phyloP scores from a whole-genome alignment of 2,329 filamentous ascomycete species.

The Lasiodiplodia citricola region DNA sequence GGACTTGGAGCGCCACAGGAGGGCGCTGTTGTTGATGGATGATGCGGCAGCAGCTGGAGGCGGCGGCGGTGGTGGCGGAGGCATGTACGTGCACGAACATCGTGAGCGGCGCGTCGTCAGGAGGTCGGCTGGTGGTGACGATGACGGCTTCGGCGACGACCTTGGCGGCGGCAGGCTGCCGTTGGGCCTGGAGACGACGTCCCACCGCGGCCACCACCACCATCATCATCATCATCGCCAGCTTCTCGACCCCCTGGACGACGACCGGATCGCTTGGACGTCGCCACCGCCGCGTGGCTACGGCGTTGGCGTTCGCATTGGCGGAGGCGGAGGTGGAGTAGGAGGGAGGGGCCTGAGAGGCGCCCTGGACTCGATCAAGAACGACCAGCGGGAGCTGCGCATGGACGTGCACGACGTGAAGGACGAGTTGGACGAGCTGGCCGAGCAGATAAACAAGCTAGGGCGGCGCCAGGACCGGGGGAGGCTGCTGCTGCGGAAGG shows the following conservation, averaged over 20 bases:
- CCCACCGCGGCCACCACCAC: background rate
- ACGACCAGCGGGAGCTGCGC: slow-evolving; percentile 18
- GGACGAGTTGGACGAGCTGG: slow-evolving; percentile 8
- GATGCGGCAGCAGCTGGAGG: background rate
- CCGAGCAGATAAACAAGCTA: slow-evolving; percentile 8
- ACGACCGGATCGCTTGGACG: background rate
- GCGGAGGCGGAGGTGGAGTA: background rate
- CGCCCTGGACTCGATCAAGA: slow-evolving; percentile 1
- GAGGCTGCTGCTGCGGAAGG: background rate
- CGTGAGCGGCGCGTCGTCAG: slow-evolving; percentile 2
- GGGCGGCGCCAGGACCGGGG: background rate
- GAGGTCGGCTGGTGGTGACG: background rate
- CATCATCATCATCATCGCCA: background rate
- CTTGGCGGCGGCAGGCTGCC: background rate
- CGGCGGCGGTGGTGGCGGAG: too few relatives aligned
- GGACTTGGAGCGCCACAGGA: background rate
- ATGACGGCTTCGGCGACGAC: background rate
- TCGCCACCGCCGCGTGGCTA: background rate
- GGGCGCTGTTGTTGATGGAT: background rate
- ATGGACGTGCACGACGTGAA: slow-evolving; percentile 8
- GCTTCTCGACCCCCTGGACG: background rate
- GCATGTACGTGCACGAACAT: background rate
- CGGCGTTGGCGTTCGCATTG: background rate
- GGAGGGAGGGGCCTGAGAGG: background rate
- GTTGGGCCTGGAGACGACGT: background rate